phyloP scores from a whole-genome alignment of 2,329 filamentous ascomycete genomes.

The Orbilia javanica region DNA sequence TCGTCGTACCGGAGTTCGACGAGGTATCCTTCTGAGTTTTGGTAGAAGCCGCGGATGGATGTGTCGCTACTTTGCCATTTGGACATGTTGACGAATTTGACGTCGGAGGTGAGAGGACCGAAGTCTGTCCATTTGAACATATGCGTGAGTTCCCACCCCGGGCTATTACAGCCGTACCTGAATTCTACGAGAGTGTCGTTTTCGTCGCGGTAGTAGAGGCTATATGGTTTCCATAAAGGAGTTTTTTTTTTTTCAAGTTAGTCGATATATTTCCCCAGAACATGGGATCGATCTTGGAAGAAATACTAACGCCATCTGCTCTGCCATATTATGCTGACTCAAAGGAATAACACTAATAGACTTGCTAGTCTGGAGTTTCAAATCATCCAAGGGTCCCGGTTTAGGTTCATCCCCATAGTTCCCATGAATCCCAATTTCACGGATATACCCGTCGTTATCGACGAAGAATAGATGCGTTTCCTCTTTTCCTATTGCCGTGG shows the following conservation, averaged over 20 bases:
- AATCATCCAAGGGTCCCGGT: not conserved
- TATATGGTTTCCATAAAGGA: no score
- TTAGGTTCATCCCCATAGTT: not conserved
- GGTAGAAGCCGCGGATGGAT: not conserved
- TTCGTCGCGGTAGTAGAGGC: not conserved
- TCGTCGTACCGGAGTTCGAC: not conserved
- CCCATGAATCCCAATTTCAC: not conserved
- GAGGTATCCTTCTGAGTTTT: not conserved
- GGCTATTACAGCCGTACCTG: not conserved
- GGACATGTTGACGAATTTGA: not conserved
- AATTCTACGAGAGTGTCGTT: not conserved
- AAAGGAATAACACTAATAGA: not conserved
- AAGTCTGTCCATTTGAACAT: not conserved
- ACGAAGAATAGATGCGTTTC: not conserved
- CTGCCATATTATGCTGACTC: not conserved
- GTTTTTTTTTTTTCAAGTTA: no score
- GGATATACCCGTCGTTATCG: not conserved
- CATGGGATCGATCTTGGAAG: no score
- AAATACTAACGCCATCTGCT: not conserved
- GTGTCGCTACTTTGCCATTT: not conserved
- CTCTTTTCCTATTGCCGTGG: not conserved
- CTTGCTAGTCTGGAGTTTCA: not conserved
- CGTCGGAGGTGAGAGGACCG: not conserved
- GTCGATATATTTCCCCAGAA: no score
- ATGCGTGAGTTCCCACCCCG: not conserved